Conservation (phyloP, 306 rosid species). For the Vigna radiata region DNA sequence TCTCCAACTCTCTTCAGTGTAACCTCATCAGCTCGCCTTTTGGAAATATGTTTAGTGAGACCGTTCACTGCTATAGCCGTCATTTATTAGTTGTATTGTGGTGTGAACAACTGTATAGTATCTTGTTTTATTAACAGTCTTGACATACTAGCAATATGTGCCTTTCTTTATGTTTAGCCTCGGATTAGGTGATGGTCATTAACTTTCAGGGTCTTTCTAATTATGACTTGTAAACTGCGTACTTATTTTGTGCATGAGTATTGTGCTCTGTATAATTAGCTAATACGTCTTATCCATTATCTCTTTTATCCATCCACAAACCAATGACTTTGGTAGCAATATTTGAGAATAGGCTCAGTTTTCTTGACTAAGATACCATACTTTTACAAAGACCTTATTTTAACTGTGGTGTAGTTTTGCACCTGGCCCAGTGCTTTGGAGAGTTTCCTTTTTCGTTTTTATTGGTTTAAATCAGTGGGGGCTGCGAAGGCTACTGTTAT, state of each 20-base stretch:
- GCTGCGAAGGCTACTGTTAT: conserved; percentile 41
- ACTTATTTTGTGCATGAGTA: neutral
- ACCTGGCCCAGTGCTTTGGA: conserved; percentile 29
- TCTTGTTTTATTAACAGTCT: conserved; percentile 42
- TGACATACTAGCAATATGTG: neutral
- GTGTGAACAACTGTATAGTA: neutral
- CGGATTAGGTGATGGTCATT: conserved; percentile 30
- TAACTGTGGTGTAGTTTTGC: conserved; percentile 34
- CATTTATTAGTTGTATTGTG: neutral
- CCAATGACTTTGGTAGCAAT: conserved; percentile 44
- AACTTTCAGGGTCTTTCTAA: conserved; percentile 39
- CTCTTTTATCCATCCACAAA: conserved; percentile 11
- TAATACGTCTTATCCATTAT: conserved; percentile 9
- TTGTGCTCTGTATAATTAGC: neutral
- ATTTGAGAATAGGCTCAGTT: conserved; percentile 37
- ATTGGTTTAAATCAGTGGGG: conserved; percentile 49
- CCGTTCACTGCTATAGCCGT: conserved; percentile 1
- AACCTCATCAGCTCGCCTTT: conserved; percentile 2
- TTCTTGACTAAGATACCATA: conserved; percentile 40
- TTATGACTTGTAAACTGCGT: conserved; percentile 24
- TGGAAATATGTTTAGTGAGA: conserved; percentile 23
- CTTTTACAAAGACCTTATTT: conserved; percentile 36
- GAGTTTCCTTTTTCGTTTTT: conserved; percentile 5
- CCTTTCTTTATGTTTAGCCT: conserved; percentile 14
- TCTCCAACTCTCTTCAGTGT: conserved; percentile 25